Conservation (phyloP, 2,329 filamentous ascomycete genomes). For the Xylaria sp. region DNA sequence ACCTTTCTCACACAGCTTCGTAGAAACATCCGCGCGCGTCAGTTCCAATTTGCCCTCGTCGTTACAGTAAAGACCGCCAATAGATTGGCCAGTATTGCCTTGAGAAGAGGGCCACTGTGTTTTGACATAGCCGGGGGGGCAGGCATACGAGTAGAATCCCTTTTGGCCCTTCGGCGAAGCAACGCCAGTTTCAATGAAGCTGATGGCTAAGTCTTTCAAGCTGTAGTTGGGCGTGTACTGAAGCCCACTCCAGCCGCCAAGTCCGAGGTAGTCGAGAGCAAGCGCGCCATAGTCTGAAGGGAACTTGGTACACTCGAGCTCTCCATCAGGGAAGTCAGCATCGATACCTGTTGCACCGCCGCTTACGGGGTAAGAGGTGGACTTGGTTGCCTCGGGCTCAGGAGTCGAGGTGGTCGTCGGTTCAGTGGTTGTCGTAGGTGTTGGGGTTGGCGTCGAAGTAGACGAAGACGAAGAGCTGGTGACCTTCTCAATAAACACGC, state of each 20-base stretch:
- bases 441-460: slow-evolving; percentile 35
- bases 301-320: slow-evolving; percentile 73
- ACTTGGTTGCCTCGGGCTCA: slow-evolving; percentile 35
- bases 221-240: slow-evolving; percentile 65
- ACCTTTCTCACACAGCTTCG: slow-evolving; percentile 77
- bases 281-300: slow-evolving; percentile 83
- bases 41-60: slow-evolving; percentile 73
- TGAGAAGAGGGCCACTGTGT: slow-evolving; percentile 84
- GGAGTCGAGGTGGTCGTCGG: slow-evolving; percentile 34
- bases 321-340: slow-evolving; percentile 75
- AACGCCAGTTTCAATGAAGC: slow-evolving; percentile 68
- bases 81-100: slow-evolving; percentile 79
- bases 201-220: slow-evolving; percentile 58
- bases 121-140: slow-evolving; percentile 91
- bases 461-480: slow-evolving; percentile 41
- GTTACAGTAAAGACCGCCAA: slow-evolving; percentile 87
- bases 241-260: slow-evolving; percentile 80
- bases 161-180: slow-evolving; percentile 59
- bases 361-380: slow-evolving; percentile 34
- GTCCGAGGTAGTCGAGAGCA: slow-evolving; percentile 68
- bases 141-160: slow-evolving; percentile 91
- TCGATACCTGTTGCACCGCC: slow-evolving; percentile 60
- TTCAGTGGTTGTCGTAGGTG: slow-evolving; percentile 35
- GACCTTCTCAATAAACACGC: slow-evolving; percentile 41
- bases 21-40: slow-evolving; percentile 66